Percentiles rank a stretch among this genome's conserved stretches.
Evolutionary conservation across 441 rosid genomes (phyloP).

Genomic region (Erysimum cheiri): DNA sequence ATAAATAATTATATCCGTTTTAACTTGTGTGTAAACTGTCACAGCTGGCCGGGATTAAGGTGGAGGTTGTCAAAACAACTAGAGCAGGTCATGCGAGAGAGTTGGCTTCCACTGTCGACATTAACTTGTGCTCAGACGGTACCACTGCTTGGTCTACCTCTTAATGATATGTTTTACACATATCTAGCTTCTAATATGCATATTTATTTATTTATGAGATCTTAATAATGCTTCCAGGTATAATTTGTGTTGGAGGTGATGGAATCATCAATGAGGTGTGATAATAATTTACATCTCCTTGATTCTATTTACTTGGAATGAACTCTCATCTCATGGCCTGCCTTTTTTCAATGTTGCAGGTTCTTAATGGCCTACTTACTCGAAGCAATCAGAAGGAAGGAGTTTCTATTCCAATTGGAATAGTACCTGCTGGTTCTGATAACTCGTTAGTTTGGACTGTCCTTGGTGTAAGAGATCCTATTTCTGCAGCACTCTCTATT

Average conservation of each 20-base stretch:
- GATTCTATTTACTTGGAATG: slow-evolving; percentile 25
- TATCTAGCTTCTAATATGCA: slow-evolving; percentile 5
- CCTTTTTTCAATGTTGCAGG: slow-evolving; percentile 56
- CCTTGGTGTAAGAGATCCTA: slow-evolving; percentile 95
- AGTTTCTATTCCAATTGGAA: slow-evolving; percentile 96
- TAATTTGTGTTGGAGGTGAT: slow-evolving; percentile 96
- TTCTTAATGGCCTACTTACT: slow-evolving; percentile 87
- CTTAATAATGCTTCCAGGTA: slow-evolving; percentile 59
- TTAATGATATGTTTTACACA: slow-evolving; percentile 12
- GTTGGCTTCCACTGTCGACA: slow-evolving; percentile 86
- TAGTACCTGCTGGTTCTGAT: slow-evolving; percentile 98
- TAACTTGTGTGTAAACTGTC: slow-evolving; percentile 41
- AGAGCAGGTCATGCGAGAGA: slow-evolving; percentile 92
- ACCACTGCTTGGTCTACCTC: slow-evolving; percentile 41
- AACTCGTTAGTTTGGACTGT: slow-evolving; percentile 99
- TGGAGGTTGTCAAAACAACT: slow-evolving; percentile 93
- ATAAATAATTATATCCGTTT: not conserved
- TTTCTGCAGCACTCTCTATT: slow-evolving; percentile 91
- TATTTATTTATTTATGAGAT: slow-evolving; percentile 32
- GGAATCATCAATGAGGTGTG: slow-evolving; percentile 97
- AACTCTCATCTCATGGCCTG: slow-evolving; percentile 28
- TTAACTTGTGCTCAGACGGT: slow-evolving; percentile 93
- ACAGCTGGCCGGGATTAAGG: slow-evolving; percentile 96
- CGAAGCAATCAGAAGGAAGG: slow-evolving; percentile 97
- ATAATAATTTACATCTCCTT: slow-evolving; percentile 30